These are phyloP conservation scores for Venustampulla echinocandica DNA, from an alignment of 495 filamentous ascomycete species.

Conservation along the genomic window DNA sequence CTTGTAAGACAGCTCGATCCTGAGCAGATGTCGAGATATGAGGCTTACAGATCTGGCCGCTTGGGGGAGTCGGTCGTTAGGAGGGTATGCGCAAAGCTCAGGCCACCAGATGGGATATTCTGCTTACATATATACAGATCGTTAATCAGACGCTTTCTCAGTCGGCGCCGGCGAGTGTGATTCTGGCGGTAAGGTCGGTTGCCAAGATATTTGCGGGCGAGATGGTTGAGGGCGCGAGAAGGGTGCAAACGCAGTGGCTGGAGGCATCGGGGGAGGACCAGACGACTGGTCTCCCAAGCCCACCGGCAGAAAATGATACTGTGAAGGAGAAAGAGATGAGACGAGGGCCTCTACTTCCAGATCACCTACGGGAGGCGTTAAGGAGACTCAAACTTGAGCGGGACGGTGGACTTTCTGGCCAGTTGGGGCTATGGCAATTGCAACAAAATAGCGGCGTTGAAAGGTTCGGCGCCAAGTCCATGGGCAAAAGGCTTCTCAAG, in stretches of 20 bases:
- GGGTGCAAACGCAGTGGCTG: slow-evolving; percentile 72
- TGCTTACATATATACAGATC: slow-evolving; percentile 41
- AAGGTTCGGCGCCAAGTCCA: slow-evolving; percentile 49
- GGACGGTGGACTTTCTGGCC: slow-evolving; percentile 65
- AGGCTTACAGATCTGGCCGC: slow-evolving; percentile 62
- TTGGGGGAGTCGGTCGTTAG: slow-evolving; percentile 43
- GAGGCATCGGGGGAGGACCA: slow-evolving; percentile 43
- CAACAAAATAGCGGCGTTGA: slow-evolving; percentile 53
- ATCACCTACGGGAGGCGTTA: slow-evolving; percentile 73
- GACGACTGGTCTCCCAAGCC: slow-evolving; percentile 24
- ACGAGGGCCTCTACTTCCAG: slow-evolving; percentile 66
- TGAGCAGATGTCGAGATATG: slow-evolving; percentile 64
- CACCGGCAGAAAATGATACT: slow-evolving; percentile 23
- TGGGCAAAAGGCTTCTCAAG: slow-evolving; percentile 57
- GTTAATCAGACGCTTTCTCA: slow-evolving; percentile 85
- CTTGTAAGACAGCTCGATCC: slow-evolving; percentile 60
- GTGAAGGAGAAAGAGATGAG: slow-evolving; percentile 25
- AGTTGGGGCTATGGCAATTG: slow-evolving; percentile 58
- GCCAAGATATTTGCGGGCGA: slow-evolving; percentile 80
- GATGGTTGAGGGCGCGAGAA: slow-evolving; percentile 70
- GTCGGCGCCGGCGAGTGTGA: slow-evolving; percentile 69
- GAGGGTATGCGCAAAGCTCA: slow-evolving; percentile 31
- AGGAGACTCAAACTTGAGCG: slow-evolving; percentile 59
- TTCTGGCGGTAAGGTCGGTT: slow-evolving; percentile 70
- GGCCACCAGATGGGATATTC: neutral